These are phyloP conservation scores for Daphne laureola DNA, from an alignment of 441 rosid genomes.

Conservation along the genomic window DNA sequence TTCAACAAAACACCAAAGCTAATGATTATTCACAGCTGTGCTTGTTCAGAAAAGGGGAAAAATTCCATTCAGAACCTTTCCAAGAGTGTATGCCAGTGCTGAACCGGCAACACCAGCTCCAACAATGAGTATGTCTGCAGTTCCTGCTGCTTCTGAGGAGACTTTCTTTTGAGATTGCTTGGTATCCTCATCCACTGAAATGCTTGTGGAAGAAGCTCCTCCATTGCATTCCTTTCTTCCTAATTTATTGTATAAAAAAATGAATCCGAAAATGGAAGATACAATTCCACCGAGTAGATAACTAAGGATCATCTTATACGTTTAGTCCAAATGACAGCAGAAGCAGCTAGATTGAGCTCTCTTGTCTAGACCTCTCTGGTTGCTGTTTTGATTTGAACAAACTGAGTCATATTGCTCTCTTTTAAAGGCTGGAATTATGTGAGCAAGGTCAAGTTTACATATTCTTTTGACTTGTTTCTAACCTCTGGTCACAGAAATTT, in stretches of 20 bases:
- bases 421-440: background rate
- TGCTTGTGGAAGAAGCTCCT: conserved; percentile 3
- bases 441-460: background rate
- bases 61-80: conserved; percentile 4
- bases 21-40: background rate
- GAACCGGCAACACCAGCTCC: conserved; percentile 22
- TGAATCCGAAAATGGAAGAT: conserved; percentile 8
- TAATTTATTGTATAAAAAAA: conserved; percentile 4
- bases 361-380: background rate
- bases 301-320: conserved; percentile 12
- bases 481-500: background rate
- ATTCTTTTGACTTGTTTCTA: background rate
- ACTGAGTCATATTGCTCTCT: conserved; percentile 1
- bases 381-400: background rate
- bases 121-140: conserved; percentile 13
- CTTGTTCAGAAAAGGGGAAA: background rate
- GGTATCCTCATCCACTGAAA: background rate
- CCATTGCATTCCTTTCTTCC: conserved; percentile 2
- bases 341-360: background rate
- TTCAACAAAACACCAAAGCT: background rate
- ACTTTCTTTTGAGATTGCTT: background rate
- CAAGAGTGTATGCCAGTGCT: conserved; percentile 19
- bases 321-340: background rate
- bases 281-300: conserved; percentile 3
- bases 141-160: background rate